Evolutionary conservation across 805 yeast genomes (phyloP).

Genomic region (Hanseniaspora lindneri): DNA sequence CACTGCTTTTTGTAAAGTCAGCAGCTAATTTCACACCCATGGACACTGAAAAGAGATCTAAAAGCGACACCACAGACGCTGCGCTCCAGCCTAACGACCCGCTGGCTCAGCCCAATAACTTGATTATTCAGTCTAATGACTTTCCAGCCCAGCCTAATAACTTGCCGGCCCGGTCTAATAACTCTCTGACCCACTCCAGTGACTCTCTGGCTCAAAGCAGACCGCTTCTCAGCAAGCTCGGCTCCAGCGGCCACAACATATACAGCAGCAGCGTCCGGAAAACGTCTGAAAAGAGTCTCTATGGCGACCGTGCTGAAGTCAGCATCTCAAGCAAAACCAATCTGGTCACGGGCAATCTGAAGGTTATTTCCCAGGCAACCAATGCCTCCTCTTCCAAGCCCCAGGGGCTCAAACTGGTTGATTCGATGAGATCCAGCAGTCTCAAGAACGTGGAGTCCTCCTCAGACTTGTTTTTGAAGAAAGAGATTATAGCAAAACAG

Average conservation of each 20-base stretch:
- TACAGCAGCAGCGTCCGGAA: conserved; percentile 16
- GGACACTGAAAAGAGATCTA: too few species aligned
- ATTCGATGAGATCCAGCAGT: neutral
- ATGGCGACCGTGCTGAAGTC: conserved; percentile 6
- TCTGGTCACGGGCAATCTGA: neutral
- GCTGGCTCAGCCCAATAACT: too few species aligned
- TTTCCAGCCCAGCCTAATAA: too few species aligned
- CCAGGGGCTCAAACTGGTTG: neutral
- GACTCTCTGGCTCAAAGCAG: too few species aligned
- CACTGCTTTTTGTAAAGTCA: too few species aligned
- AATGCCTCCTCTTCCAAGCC: neutral
- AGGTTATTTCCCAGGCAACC: neutral
- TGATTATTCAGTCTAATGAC: too few species aligned
- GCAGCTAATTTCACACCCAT: too few species aligned
- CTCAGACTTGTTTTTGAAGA: neutral
- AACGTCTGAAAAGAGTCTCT: conserved; percentile 14
- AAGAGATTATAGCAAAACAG: conserved; percentile 1
- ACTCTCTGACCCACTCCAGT: too few species aligned
- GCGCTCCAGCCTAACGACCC: too few species aligned
- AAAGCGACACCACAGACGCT: too few species aligned
- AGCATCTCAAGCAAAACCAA: neutral
- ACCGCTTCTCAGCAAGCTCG: conserved; percentile 3
- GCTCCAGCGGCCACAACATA: conserved; percentile 9
- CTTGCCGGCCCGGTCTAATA: too few species aligned
- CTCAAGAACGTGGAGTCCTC: neutral